phyloP scores from a whole-genome alignment of 1,284 basidiomycete genomes.

The Cutaneotrichosporon sp. region DNA sequence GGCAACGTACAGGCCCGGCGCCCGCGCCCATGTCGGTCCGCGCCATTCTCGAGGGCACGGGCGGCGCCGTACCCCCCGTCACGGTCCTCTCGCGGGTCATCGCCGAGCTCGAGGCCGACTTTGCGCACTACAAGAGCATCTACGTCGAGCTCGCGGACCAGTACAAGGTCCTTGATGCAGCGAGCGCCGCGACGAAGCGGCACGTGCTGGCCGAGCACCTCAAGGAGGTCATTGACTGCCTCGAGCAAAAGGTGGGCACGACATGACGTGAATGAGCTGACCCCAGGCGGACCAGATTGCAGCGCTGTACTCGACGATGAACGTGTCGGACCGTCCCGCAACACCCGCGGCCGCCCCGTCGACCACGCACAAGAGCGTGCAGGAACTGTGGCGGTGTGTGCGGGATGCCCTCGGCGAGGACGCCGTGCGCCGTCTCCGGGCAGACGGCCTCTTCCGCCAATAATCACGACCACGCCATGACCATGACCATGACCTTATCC shows the following conservation, averaged over 20 bases:
- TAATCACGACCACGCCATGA: not conserved
- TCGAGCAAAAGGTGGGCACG: slow-evolving; percentile 70
- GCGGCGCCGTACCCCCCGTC: slow-evolving; percentile 61
- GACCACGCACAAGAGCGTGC: slow-evolving; percentile 18
- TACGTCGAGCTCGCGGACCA: slow-evolving; percentile 82
- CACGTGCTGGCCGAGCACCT: slow-evolving; percentile 77
- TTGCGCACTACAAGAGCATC: slow-evolving; percentile 83
- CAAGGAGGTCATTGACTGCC: slow-evolving; percentile 76
- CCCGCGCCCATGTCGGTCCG: slow-evolving; percentile 47
- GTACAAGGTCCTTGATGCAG: slow-evolving; percentile 79
- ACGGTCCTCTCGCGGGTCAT: slow-evolving; percentile 73
- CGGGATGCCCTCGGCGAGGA: slow-evolving; percentile 35
- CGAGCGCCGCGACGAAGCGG: slow-evolving; percentile 68
- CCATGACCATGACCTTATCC: too few species aligned
- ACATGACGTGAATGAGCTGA: not conserved
- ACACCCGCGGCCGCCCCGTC: not conserved
- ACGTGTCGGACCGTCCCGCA: slow-evolving; percentile 56
- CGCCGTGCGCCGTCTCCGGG: slow-evolving; percentile 29
- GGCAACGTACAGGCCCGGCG: not conserved
- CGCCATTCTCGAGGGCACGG: slow-evolving; percentile 53
- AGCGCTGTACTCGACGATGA: slow-evolving; percentile 69
- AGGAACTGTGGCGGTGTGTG: slow-evolving; percentile 37
- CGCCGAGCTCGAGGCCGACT: slow-evolving; percentile 80
- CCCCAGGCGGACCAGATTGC: slow-evolving; percentile 79
- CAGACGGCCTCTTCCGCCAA: slow-evolving; percentile 17